phyloP scores from a whole-genome alignment of 805 yeast species.

The Cyberlindnera subsufficiens region DNA sequence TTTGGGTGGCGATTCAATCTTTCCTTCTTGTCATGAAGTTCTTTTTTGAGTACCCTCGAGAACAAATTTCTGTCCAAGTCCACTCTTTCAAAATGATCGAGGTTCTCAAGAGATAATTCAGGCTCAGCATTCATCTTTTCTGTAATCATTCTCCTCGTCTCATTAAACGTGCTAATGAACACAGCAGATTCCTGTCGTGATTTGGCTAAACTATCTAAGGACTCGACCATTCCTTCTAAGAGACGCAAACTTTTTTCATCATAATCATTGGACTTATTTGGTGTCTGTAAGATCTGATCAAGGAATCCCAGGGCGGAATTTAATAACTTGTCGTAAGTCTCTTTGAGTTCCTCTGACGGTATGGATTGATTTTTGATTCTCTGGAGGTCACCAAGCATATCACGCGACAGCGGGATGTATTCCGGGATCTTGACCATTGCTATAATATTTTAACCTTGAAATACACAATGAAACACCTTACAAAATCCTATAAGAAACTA shows the following conservation, averaged over 20 bases:
- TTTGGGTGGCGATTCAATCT: not conserved
- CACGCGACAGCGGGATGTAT: slow-evolving; percentile 6
- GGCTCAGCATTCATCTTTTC: slow-evolving; percentile 3
- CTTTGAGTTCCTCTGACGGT: slow-evolving; percentile 1
- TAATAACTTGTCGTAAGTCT: slow-evolving; percentile 9
- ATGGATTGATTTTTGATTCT: slow-evolving; percentile 4
- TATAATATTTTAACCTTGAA: no score
- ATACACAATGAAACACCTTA: no score
- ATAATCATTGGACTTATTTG: slow-evolving; percentile 1
- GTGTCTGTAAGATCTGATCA: slow-evolving; percentile 9
- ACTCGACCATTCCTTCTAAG: slow-evolving; percentile 5
- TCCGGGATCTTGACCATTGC: slow-evolving; percentile 9
- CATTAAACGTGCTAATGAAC: slow-evolving; percentile 12
- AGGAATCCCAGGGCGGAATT: slow-evolving; percentile 11
- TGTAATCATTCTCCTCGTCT: slow-evolving; percentile 8
- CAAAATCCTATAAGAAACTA: no score
- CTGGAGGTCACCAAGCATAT: slow-evolving; percentile 3
- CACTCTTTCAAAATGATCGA: slow-evolving; percentile 5
- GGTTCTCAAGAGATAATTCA: slow-evolving; percentile 8
- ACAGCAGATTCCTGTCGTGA: slow-evolving; percentile 9
- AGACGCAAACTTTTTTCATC: slow-evolving; percentile 8
- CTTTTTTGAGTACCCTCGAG: slow-evolving; percentile 8
- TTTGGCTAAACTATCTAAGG: slow-evolving; percentile 15
- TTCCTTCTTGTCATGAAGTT: not conserved
- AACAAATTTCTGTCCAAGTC: slow-evolving; percentile 4